Base-by-base conservation (phyloP, 768 basidiomycete species). In the Boletus rubescentipes region DNA sequence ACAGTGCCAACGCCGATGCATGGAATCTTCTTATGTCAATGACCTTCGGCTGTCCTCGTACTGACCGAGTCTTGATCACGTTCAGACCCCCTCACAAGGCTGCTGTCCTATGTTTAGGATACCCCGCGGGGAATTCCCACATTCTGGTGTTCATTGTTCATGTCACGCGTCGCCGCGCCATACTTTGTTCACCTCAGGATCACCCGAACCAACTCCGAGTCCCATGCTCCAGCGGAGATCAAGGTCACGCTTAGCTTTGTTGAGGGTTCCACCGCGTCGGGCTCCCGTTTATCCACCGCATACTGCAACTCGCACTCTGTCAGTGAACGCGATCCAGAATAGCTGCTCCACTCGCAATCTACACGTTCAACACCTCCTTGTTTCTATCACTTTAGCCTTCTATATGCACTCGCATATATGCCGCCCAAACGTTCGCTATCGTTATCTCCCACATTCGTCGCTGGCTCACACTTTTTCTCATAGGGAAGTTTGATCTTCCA, bases 21-120 rank as follows among this genome's bases (percentile, higher is more conserved):
- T 18, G 21, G 16, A 11, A 37, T 10, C 34, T 29, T 14, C 15
- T 23, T 48, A 14, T 26, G 12, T 15, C 30, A 15, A 16, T 15
- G 21, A 16, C 46, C n/a, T 23, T 9, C n/a, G n/a, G n/a, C 21
- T 47, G 20, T 30, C 16, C 11, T 16, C 16, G 8, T 35, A 35
- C 15, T 26, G 32, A 12, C 2, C 12, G 26, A 26, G 26, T 26
- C 26, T 6, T 26, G 6, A 26, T 26, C 26, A 14, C 11, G 37
- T 37, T 52, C 31, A 41, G 29, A 30, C 2, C 18, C 21, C n/a
- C 11, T 30, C 26, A 15, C 46, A 30, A 37, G 35, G 34, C 10
- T n/a, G 18, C 23, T 18, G 44, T 21, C n/a, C 45, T 58, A 51
- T 58, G 29, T 58, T 58, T 58, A 51, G 49, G 44, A 31, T 12